A percentile compares a stretch with the other conserved stretches of the same genome.
phyloP scores from a whole-genome alignment of 169 alveolate genomes.

The Plasmodium gonderi region DNA sequence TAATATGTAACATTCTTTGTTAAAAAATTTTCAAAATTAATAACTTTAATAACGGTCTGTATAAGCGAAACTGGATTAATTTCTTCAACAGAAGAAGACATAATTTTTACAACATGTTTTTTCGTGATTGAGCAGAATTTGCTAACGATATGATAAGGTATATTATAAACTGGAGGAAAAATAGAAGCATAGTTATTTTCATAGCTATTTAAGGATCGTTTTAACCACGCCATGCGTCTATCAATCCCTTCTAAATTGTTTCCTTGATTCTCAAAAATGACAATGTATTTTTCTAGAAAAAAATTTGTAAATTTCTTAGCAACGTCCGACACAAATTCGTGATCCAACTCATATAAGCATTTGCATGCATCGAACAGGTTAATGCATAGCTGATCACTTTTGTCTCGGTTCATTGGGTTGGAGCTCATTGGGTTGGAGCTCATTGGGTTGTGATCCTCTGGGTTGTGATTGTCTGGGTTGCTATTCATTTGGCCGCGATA shows the following conservation, averaged over 20 bases:
- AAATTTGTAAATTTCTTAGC: conserved; percentile 51
- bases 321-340: not conserved
- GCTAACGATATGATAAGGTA: conserved; percentile 24
- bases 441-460: too few species aligned
- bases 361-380: conserved; percentile 71
- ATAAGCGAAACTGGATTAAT: conserved; percentile 30
- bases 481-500: too few species aligned
- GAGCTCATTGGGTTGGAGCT: too few species aligned
- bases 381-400: not conserved
- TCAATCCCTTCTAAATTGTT: conserved; percentile 66
- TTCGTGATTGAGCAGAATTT: conserved; percentile 54
- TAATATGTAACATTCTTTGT: conserved; percentile 20
- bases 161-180: conserved; percentile 47
- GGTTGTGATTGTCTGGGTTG: too few species aligned
- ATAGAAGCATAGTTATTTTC: conserved; percentile 44
- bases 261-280: conserved; percentile 46
- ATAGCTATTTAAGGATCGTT: conserved; percentile 54
- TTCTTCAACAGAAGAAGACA: conserved; percentile 65
- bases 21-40: conserved; percentile 53
- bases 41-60: conserved; percentile 64
- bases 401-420: too few species aligned
- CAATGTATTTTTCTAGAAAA: conserved; percentile 53
- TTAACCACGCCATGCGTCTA: conserved; percentile 69
- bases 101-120: conserved; percentile 46
- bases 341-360: conserved; percentile 42